Conservation (phyloP, 768 basidiomycete species). For the Phanerochaete sordida region DNA sequence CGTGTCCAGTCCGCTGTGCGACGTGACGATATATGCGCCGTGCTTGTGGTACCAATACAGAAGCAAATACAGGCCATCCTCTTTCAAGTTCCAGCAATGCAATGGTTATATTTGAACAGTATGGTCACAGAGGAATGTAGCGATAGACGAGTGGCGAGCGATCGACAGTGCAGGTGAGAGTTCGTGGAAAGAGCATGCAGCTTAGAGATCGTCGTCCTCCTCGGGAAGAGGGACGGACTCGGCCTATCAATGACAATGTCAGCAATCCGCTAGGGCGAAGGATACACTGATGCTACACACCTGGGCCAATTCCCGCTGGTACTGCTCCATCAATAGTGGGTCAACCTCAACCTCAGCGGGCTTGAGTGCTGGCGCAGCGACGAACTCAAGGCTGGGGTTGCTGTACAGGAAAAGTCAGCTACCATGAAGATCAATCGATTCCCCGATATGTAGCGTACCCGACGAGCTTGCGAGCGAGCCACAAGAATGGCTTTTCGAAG, state of each 20-base stretch:
- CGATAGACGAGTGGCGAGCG: conserved; percentile 15
- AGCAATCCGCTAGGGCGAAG: conserved; percentile 1
- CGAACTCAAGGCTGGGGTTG: conserved; percentile 87
- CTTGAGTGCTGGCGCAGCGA: conserved; percentile 92
- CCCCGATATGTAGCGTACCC: conserved; percentile 54
- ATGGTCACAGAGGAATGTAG: conserved; percentile 19
- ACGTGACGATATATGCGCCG: background rate
- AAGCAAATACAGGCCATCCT: no score
- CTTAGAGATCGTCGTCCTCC: conserved; percentile 76
- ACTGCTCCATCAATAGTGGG: conserved; percentile 68
- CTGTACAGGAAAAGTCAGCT: conserved; percentile 35
- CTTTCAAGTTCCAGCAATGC: background rate
- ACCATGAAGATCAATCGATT: background rate
- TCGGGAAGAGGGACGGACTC: conserved; percentile 94
- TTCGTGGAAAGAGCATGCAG: conserved; percentile 9
- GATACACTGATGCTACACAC: conserved; percentile 33
- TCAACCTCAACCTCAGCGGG: conserved; percentile 93
- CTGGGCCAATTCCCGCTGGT: conserved; percentile 70
- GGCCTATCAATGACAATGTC: conserved; percentile 45
- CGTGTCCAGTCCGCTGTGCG: background rate
- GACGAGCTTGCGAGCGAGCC: conserved; percentile 97
- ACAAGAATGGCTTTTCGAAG: conserved; percentile 99
- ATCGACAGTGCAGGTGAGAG: conserved; percentile 10
- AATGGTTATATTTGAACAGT: conserved; percentile 21
- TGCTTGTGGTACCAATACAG: no score